Conservation (phyloP, 129 eudicot species). For the Artemisia tridentata region DNA sequence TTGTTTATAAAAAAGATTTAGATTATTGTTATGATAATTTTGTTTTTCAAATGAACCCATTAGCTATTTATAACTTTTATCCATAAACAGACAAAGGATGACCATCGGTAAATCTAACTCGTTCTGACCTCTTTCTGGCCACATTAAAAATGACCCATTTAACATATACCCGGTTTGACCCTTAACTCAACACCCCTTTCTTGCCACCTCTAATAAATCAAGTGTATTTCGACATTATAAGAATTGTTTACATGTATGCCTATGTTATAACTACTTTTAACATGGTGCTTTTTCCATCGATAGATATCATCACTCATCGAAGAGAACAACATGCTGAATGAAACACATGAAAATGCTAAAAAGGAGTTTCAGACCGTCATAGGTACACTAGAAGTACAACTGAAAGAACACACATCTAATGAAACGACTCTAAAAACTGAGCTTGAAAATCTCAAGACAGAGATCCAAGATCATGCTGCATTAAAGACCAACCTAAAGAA, state of each 20-base stretch:
- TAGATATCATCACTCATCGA: constrained; percentile 77
- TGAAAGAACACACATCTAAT: constrained; percentile 56
- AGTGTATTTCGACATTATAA: neutral
- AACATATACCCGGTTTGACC: neutral
- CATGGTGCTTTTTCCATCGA: neutral
- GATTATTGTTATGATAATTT: too few species aligned
- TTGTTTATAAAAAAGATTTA: too few species aligned
- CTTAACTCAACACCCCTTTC: neutral
- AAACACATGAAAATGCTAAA: constrained; percentile 50
- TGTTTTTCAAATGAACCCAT: too few species aligned
- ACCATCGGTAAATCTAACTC: too few species aligned
- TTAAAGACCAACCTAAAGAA: constrained; percentile 49
- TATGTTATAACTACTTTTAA: constrained; percentile 2
- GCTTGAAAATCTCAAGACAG: constrained; percentile 51
- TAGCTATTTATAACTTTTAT: too few species aligned
- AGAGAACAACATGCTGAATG: constrained; percentile 65
- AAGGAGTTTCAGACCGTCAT: constrained; percentile 59
- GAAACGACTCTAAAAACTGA: constrained; percentile 54
- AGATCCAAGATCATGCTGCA: constrained; percentile 43
- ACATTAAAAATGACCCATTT: neutral
- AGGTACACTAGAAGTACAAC: constrained; percentile 62
- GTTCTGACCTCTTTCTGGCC: neutral
- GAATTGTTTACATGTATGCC: neutral
- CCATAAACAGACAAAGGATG: too few species aligned
- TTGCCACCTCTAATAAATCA: neutral